phyloP scores from a whole-genome alignment of 805 yeast genomes.

The Candida sphagnicola region DNA sequence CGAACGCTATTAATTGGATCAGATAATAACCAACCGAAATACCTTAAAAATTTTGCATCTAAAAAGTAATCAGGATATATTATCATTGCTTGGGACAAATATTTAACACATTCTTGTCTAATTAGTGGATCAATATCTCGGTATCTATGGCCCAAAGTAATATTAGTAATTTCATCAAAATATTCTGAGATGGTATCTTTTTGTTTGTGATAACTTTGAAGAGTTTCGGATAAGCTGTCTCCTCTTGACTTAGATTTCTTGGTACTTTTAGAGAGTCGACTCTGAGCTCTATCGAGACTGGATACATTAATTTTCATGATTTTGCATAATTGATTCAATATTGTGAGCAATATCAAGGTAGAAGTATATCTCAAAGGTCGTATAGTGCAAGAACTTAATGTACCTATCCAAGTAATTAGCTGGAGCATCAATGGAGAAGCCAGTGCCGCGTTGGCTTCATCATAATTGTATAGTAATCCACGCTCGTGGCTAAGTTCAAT shows the following conservation, averaged over 20 bases:
- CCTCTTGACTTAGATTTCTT: constrained; percentile 35
- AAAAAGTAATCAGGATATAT: constrained; percentile 66
- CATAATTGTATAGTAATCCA: constrained; percentile 48
- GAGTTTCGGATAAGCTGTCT: constrained; percentile 42
- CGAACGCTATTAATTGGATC: constrained; percentile 63
- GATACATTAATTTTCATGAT: constrained; percentile 35
- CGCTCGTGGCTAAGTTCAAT: constrained; percentile 55
- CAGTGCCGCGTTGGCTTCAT: constrained; percentile 13
- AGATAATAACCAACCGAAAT: constrained; percentile 82
- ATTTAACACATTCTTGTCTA: constrained; percentile 62
- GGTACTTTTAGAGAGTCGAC: constrained; percentile 31
- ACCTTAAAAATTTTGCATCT: constrained; percentile 65
- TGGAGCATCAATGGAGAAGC: constrained; percentile 47
- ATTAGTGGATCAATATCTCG: constrained; percentile 74
- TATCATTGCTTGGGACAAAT: constrained; percentile 71
- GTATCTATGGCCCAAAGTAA: constrained; percentile 71
- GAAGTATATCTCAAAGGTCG: constrained; percentile 71
- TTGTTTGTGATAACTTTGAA: constrained; percentile 33
- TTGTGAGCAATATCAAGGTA: constrained; percentile 52
- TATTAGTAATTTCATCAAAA: constrained; percentile 60
- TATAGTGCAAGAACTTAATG: constrained; percentile 64
- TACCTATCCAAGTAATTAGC: constrained; percentile 69
- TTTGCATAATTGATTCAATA: constrained; percentile 60
- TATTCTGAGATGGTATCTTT: constrained; percentile 51
- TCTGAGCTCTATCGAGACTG: constrained; percentile 39